phyloP scores from a whole-genome alignment of 2,329 filamentous ascomycete species.

The Cordyceps tenuipes region DNA sequence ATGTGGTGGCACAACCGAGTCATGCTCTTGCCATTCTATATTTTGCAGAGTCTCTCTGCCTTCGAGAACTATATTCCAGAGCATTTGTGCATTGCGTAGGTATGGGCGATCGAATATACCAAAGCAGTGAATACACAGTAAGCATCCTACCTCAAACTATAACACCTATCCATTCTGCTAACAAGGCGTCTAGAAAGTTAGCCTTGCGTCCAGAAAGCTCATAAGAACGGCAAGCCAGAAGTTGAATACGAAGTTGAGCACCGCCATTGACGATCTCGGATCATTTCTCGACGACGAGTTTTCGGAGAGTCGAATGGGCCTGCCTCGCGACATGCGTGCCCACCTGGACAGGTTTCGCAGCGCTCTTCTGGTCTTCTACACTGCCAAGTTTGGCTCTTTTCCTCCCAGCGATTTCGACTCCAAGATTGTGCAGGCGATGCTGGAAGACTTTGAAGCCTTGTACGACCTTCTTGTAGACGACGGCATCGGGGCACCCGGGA shows the following conservation, averaged over 20 bases:
- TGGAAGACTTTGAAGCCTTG: conserved; percentile 60
- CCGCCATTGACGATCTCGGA: conserved; percentile 50
- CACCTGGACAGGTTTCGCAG: conserved; percentile 67
- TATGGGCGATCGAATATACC: conserved; percentile 56
- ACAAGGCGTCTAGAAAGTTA: conserved; percentile 32
- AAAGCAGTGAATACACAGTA: conserved; percentile 54
- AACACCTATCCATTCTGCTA: not conserved
- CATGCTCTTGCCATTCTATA: conserved; percentile 61
- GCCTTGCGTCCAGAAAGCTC: conserved; percentile 50
- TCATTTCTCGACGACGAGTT: conserved; percentile 65
- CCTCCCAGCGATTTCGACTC: conserved; percentile 57
- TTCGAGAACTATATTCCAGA: conserved; percentile 59
- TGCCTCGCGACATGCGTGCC: conserved; percentile 49
- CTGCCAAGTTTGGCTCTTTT: conserved; percentile 61
- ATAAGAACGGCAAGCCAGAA: conserved; percentile 55
- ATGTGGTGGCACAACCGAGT: conserved; percentile 56
- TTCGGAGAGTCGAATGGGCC: conserved; percentile 55
- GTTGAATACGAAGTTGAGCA: conserved; percentile 54
- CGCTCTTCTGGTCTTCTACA: conserved; percentile 60
- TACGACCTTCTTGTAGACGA: conserved; percentile 65
- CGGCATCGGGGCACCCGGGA: conserved; percentile 39
- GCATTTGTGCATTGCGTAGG: conserved; percentile 73
- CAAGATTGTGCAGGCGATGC: conserved; percentile 51
- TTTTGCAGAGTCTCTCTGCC: conserved; percentile 57
- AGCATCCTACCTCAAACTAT: conserved; percentile 16